Percentiles rank a stretch among this genome's conserved stretches.
Evolutionary conservation across 2,329 filamentous ascomycete species (phyloP).

Genomic region (Tothia fuscella): DNA sequence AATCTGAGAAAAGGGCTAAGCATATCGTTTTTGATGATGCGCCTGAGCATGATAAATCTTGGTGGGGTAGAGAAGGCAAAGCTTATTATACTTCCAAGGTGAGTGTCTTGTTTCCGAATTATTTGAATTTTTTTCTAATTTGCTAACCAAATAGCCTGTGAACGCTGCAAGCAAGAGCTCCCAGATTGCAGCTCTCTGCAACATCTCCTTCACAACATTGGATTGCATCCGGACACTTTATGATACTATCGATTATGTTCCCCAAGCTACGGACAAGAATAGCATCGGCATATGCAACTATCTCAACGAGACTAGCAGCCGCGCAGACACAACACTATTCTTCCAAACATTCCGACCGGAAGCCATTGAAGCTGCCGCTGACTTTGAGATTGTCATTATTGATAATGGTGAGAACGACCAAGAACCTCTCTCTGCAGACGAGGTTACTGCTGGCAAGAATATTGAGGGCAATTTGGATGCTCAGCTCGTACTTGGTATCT

Average conservation of each 20-base stretch:
- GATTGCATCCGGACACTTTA: slow-evolving; percentile 6
- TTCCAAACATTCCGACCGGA: slow-evolving; percentile 3
- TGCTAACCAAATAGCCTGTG: neutral
- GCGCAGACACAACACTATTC: neutral
- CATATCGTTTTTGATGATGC: slow-evolving; percentile 13
- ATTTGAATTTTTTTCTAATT: neutral
- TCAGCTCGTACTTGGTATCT: slow-evolving; percentile 4
- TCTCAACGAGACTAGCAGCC: slow-evolving; percentile 6
- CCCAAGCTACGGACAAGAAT: slow-evolving; percentile 9
- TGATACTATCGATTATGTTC: slow-evolving; percentile 6
- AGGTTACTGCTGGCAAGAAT: neutral
- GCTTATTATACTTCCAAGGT: no score
- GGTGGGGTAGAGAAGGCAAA: slow-evolving; percentile 2
- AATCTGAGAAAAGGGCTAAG: no score
- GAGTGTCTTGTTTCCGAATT: no score
- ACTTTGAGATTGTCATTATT: slow-evolving; percentile 10
- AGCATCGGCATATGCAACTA: slow-evolving; percentile 7
- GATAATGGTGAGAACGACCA: slow-evolving; percentile 1
- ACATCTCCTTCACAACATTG: slow-evolving; percentile 5
- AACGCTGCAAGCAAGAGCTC: neutral
- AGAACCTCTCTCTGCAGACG: neutral
- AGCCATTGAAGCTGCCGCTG: slow-evolving; percentile 8
- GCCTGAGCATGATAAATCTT: no score
- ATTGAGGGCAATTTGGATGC: slow-evolving; percentile 10
- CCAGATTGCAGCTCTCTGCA: slow-evolving; percentile 4